phyloP scores from a whole-genome alignment of 2,329 filamentous ascomycete species.

The Fusarium mangiferae region DNA sequence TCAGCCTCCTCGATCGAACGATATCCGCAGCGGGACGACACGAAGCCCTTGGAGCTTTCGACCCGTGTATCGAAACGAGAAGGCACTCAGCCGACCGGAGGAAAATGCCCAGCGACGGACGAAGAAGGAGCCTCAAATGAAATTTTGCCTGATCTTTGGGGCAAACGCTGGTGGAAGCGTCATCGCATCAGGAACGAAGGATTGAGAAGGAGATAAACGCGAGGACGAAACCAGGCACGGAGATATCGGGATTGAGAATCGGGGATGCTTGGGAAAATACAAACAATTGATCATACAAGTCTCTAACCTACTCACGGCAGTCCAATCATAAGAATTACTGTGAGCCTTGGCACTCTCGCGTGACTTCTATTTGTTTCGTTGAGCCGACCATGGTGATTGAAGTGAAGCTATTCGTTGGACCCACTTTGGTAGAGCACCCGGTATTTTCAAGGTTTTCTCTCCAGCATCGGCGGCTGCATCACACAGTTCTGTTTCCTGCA shows the following conservation, averaged over 20 bases:
- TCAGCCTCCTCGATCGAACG: not conserved
- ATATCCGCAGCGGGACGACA: not conserved
- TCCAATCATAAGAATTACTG: not conserved
- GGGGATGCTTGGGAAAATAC: not conserved
- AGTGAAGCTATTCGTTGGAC: not conserved
- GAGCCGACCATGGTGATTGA: not conserved
- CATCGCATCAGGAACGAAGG: not conserved
- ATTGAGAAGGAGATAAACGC: not conserved
- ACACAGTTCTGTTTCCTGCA: not conserved
- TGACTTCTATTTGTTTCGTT: not conserved
- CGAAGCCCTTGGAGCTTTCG: not conserved
- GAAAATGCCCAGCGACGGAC: not conserved
- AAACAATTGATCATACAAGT: not conserved
- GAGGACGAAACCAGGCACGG: not conserved
- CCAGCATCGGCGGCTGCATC: too few relatives aligned
- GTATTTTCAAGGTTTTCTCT: not conserved
- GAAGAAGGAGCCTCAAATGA: not conserved
- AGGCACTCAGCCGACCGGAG: not conserved
- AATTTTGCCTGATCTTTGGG: not conserved
- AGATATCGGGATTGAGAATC: not conserved
- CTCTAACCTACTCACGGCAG: not conserved
- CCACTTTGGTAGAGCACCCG: not conserved
- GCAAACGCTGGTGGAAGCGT: too few relatives aligned
- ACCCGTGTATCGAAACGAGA: not conserved
- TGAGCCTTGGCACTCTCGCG: not conserved